These are phyloP conservation scores for Gliomastix tumulicola DNA, from an alignment of 2,329 filamentous ascomycete genomes.

Conservation along the genomic window DNA sequence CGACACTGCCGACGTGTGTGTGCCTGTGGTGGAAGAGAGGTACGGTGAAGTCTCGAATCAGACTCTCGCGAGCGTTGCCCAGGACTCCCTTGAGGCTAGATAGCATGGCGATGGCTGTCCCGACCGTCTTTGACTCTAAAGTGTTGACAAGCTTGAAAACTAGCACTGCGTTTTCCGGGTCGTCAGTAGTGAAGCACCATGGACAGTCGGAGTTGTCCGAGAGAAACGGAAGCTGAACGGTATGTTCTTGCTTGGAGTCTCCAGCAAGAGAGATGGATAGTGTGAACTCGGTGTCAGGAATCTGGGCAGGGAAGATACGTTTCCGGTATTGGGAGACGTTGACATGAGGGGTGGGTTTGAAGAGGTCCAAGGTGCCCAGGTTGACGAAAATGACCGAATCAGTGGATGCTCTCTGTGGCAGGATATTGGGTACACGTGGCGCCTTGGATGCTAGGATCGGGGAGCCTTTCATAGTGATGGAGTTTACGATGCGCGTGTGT, in stretches of 20 bases:
- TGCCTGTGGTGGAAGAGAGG: neutral
- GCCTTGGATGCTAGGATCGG: neutral
- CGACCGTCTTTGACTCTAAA: neutral
- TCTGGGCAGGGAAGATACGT: neutral
- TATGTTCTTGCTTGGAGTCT: neutral
- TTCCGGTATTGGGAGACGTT: neutral
- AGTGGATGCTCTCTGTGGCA: neutral
- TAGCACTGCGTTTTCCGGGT: neutral
- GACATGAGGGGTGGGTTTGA: neutral
- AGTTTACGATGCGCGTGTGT: neutral
- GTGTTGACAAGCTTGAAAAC: neutral
- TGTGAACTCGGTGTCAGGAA: neutral
- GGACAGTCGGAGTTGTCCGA: neutral
- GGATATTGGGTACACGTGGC: neutral
- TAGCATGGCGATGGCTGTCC: neutral
- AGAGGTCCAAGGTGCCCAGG: neutral
- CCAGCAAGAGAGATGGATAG: neutral
- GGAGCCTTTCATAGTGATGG: neutral
- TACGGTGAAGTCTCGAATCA: neutral
- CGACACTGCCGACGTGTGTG: neutral
- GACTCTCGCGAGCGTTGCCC: neutral
- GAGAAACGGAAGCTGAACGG: neutral
- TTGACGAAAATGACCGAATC: neutral
- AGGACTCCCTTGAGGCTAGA: neutral
- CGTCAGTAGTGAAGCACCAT: neutral